These are phyloP conservation scores for Kondoa subrosea DNA, from an alignment of 768 basidiomycete species.

Conservation along the genomic window DNA sequence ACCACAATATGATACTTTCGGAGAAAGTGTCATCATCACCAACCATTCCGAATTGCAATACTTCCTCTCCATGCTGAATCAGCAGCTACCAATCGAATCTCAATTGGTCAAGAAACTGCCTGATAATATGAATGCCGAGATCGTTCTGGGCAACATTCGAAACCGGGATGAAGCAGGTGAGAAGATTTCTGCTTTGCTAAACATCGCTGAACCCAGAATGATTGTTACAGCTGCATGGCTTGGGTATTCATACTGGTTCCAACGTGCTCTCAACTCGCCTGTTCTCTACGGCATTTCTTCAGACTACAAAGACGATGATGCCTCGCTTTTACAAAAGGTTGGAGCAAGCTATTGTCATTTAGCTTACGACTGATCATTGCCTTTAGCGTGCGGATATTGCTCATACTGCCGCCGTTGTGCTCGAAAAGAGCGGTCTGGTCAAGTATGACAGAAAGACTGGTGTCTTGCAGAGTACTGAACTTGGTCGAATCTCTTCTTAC, in stretches of 20 bases:
- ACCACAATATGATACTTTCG: slow-evolving; percentile 90
- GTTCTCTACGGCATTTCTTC: slow-evolving; percentile 70
- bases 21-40: slow-evolving; percentile 96
- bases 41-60: slow-evolving; percentile 95
- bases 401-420: slow-evolving; percentile 76
- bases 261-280: slow-evolving; percentile 87
- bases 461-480: slow-evolving; percentile 77
- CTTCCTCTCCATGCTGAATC: slow-evolving; percentile 83
- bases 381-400: slow-evolving; percentile 54
- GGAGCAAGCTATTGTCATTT: slow-evolving; percentile 43
- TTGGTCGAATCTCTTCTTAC: slow-evolving; percentile 84
- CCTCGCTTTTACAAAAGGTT: slow-evolving; percentile 72
- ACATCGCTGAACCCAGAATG: background rate
- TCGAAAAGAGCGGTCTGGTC: slow-evolving; percentile 86
- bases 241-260: slow-evolving; percentile 15
- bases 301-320: slow-evolving; percentile 80
- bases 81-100: slow-evolving; percentile 91
- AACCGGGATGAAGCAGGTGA: slow-evolving; percentile 95
- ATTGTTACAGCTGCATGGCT: background rate
- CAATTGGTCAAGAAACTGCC: slow-evolving; percentile 84
- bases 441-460: slow-evolving; percentile 83
- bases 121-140: slow-evolving; percentile 92
- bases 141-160: slow-evolving; percentile 81
- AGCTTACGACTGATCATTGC: background rate
- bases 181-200: slow-evolving; percentile 62